Conservation (phyloP, 2,329 filamentous ascomycete species). For the Colletotrichum tamarilloi region DNA sequence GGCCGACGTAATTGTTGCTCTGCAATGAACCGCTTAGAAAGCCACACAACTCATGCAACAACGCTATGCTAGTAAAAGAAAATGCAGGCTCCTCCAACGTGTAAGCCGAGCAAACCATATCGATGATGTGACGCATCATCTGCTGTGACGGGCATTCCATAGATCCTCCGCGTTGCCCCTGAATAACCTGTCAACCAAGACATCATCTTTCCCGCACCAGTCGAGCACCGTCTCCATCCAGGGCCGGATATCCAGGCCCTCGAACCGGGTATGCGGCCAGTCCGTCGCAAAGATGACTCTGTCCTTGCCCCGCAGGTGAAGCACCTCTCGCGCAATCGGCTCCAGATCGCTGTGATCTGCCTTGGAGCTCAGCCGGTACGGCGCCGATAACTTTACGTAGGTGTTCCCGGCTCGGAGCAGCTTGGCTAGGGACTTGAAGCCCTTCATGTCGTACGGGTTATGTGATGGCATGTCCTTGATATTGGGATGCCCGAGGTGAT, state of each 20-base stretch:
- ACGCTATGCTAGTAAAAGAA: conserved; percentile 2
- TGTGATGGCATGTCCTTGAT: conserved; percentile 43
- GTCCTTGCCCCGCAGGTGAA: conserved; percentile 53
- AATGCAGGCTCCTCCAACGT: background rate
- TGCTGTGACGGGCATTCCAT: conserved; percentile 40
- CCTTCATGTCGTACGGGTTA: conserved; percentile 57
- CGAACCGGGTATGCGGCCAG: conserved; percentile 73
- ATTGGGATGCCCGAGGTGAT: conserved; percentile 67
- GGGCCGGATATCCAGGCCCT: conserved; percentile 64
- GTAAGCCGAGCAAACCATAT: background rate
- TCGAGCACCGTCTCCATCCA: conserved; percentile 65
- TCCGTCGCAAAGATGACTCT: conserved; percentile 69
- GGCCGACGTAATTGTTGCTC: conserved; percentile 4
- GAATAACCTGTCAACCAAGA: conserved; percentile 62
- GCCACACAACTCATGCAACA: background rate
- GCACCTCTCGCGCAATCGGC: conserved; percentile 59
- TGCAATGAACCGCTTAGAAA: background rate
- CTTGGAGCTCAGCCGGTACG: conserved; percentile 64
- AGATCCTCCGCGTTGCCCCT: conserved; percentile 66
- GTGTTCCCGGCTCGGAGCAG: conserved; percentile 59
- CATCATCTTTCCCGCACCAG: conserved; percentile 59
- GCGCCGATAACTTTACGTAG: conserved; percentile 69
- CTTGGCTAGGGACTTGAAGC: conserved; percentile 59
- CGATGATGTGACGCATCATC: background rate
- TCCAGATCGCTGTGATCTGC: conserved; percentile 56